Base-by-base conservation (phyloP, 78 protist genomes). In the Dictyostelium firmibasis region DNA sequence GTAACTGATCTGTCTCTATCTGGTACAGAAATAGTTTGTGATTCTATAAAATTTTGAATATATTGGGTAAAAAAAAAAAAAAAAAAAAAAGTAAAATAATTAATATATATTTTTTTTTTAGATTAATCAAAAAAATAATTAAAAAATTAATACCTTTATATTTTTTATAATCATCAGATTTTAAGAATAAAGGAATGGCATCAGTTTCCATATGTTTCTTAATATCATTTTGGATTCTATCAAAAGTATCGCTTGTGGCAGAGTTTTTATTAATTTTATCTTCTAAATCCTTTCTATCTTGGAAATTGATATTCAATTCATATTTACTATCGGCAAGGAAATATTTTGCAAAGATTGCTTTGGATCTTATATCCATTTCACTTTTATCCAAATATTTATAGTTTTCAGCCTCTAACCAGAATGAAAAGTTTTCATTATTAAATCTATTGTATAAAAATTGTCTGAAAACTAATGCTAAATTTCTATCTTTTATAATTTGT, bases 391-490 rank as follows among this genome's bases (percentile, higher is more conserved):
- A 33, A 81, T 53, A 81, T 69, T 81, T 78, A 38, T 67, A 89
- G 36, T 89, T 89, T 44, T 89, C 94, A 29, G 83, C 94, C 33
- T 89, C 94, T 83, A 89, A 70, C 94, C 94, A 89, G 53, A 89
- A 89, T 18, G 94, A 89, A 29, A 89, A 81, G 43, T 89, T 89
- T 33, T 89, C 94, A 81, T 89, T 89, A 79, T 89, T 89, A 31
- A 64, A 89, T 41, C 94, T 57, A 67, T 89, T 85, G 36, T 89
- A 81, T 6, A 89, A 70, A 57, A 89, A 89, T 74, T 89, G 82
- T 78, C 94, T 78, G 57, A 89, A 89, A 18, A 69, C 69, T 5
- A 89, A 69, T 67, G 94, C 94, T 41, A 89, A 81, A 50, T 41
- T 81, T 81, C 75, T 89, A 47, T 89, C 84, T 20, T 69, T 41